Evolutionary conservation across 2,329 filamentous ascomycete species (phyloP).

Genomic region (Aspergillus sp.): DNA sequence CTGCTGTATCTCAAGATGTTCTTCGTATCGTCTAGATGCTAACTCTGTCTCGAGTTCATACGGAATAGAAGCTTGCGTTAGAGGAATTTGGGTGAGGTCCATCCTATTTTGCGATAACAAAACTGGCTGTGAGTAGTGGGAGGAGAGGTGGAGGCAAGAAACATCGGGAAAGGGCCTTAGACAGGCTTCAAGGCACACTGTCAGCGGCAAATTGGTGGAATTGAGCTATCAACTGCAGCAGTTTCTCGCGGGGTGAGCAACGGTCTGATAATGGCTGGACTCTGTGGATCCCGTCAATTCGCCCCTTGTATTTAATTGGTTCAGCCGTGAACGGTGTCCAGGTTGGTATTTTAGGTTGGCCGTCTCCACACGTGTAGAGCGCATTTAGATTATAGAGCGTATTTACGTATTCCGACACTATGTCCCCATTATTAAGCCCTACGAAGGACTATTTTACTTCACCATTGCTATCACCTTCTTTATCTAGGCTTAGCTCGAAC

Average conservation of each 20-base stretch:
- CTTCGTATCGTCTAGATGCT: background rate
- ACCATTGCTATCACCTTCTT: too few species aligned
- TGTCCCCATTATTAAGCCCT: background rate
- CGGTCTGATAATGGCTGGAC: background rate
- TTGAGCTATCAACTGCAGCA: conserved; percentile 21
- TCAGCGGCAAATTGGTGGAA: background rate
- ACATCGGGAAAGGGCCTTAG: background rate
- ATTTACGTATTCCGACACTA: too few species aligned
- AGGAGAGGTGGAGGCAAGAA: background rate
- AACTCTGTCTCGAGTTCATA: conserved; percentile 3
- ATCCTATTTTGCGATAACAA: background rate
- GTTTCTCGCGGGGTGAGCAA: conserved; percentile 3
- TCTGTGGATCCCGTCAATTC: background rate
- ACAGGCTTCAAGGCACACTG: background rate
- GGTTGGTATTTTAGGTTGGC: background rate
- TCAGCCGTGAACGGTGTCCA: too few species aligned
- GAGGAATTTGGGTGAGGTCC: conserved; percentile 8
- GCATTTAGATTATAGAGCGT: too few species aligned
- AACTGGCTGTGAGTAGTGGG: background rate
- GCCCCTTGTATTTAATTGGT: conserved; percentile 7
- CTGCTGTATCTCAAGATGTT: background rate
- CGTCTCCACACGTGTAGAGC: background rate
- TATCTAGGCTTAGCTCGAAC: too few species aligned
- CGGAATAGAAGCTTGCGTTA: conserved; percentile 1
- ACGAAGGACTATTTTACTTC: too few species aligned